These are phyloP conservation scores for Thalassia testudinum DNA, from an alignment of 116 monocot genomes.

Conservation along the genomic window DNA sequence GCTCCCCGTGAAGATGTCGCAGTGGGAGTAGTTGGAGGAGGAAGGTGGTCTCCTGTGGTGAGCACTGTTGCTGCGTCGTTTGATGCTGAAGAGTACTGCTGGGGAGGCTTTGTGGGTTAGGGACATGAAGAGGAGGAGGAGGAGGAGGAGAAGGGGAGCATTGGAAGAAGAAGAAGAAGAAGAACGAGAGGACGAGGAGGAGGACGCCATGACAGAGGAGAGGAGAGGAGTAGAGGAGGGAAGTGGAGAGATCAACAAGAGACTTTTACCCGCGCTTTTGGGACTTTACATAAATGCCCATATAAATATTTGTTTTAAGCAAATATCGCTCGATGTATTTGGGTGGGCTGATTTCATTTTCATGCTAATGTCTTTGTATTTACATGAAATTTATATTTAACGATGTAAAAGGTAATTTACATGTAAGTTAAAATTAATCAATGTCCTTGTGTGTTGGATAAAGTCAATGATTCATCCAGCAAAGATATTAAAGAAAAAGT, in stretches of 20 bases:
- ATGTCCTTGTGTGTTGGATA: too few relatives aligned
- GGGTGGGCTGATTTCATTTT: too few relatives aligned
- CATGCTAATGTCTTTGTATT: too few relatives aligned
- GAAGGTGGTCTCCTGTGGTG: background rate
- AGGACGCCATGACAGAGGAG: background rate
- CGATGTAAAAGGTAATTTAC: too few relatives aligned
- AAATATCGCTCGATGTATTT: too few relatives aligned
- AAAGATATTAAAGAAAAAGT: too few relatives aligned
- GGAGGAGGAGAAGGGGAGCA: background rate
- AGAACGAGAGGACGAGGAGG: background rate
- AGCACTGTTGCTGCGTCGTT: background rate
- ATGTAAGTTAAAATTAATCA: too few relatives aligned
- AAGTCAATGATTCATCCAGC: too few relatives aligned
- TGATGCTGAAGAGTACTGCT: background rate
- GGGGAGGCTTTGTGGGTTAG: background rate
- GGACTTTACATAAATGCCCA: too few relatives aligned
- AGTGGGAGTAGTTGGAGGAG: background rate
- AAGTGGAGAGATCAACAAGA: background rate
- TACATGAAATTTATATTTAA: too few relatives aligned
- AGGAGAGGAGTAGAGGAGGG: background rate
- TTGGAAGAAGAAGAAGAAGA: constrained; percentile 3
- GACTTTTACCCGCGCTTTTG: too few relatives aligned
- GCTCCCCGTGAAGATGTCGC: constrained; percentile 39
- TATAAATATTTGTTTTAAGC: too few relatives aligned
- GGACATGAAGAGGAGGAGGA: background rate